Base-by-base conservation (phyloP, 1,139 yeast genomes). In the Candida labiduridarum region DNA sequence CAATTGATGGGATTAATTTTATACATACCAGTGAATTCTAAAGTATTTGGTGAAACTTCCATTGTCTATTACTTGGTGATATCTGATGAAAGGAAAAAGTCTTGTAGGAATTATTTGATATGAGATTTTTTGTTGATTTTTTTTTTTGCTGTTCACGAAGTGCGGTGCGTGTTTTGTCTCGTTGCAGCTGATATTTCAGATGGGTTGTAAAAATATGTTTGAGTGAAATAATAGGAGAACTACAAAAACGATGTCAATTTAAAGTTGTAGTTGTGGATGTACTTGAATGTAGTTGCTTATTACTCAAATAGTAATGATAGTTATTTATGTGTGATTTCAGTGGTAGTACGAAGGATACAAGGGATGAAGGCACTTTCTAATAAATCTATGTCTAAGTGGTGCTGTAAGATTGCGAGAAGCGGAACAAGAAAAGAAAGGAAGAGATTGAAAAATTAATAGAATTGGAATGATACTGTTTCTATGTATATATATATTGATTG, bases 1-100 rank as follows among this genome's bases (percentile, higher is more conserved):
- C 34, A 30, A 30, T 30, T 30, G 34, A 30, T 30, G 14, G 6
- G 34, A 11, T 40, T n/a, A 4, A 19, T 2, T 5, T n/a, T 41
- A 30, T 43, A 55, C 94, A 67, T 83, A 87, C 95, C 87, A 64
- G 82, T 80, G 69, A 87, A 89, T 71, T 86, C 92, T 64, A 85
- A 78, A 52, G 68, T 69, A 55, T 71, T 72, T 48, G 90, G 89
- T 45, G 78, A 69, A 52, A 85, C 80, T 67, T 83, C 86, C 89
- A 85, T 84, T 50, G 49, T 70, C 59, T 15, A 38, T 31, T 40
- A 22, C n/a, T n/a, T 19, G 30, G 15, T 38, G 16, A 22, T 16
- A 18, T 11, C 9, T 14, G 46, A 16, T 33, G 25, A 12, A 18
- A 12, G 15, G 11, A 27, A 25, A n/a, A 39, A 18, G 10, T 27